Evolutionary conservation across 164 flowering plant species (phyloP).

Genomic region (Tetracentron sinense): DNA sequence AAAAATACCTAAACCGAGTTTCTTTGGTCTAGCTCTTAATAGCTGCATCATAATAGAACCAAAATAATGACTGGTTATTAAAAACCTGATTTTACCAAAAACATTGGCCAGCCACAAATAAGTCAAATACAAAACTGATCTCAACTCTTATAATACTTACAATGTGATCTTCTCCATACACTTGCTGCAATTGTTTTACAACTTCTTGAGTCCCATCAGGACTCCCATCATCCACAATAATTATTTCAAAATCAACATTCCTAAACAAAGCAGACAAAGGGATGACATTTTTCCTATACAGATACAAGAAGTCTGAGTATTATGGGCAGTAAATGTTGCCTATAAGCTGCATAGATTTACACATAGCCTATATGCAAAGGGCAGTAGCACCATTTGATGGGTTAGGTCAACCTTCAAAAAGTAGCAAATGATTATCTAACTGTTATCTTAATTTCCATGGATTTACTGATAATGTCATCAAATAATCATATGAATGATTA

Average conservation of each 20-base stretch:
- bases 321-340: background rate
- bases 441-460: no score
- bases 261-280: slow-evolving; percentile 24
- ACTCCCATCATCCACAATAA: slow-evolving; percentile 77
- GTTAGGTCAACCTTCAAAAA: no score
- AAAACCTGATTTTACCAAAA: background rate
- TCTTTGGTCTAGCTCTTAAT: slow-evolving; percentile 79
- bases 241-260: slow-evolving; percentile 61
- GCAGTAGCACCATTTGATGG: no score
- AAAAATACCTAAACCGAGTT: slow-evolving; percentile 88
- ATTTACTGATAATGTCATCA: no score
- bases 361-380: no score
- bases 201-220: slow-evolving; percentile 84
- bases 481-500: no score
- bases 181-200: slow-evolving; percentile 71
- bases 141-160: slow-evolving; percentile 38
- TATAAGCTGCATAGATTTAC: no score
- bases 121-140: background rate
- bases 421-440: no score
- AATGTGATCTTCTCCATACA: slow-evolving; percentile 89
- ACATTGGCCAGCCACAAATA: background rate
- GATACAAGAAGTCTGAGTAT: background rate
- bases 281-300: background rate
- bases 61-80: slow-evolving; percentile 3
- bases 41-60: slow-evolving; percentile 47